phyloP scores from a whole-genome alignment of 148 eudicot species.

The Rhododendron ferrugineum region DNA sequence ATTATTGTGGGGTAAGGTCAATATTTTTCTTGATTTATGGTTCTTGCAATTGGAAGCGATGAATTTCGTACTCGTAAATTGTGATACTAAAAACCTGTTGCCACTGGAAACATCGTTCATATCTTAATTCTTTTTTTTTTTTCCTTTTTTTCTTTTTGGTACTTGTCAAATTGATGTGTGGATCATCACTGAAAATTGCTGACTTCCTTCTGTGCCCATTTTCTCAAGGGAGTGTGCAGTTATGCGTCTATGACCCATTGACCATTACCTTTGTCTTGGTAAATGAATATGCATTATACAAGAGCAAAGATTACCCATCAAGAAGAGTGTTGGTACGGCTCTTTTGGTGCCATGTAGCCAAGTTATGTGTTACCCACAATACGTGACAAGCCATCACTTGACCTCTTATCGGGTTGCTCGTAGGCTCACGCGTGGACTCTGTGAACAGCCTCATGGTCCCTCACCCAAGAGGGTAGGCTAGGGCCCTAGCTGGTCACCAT shows the following conservation, averaged over 20 bases:
- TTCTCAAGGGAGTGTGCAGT: not conserved
- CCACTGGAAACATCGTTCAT: not conserved
- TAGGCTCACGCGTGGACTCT: not conserved
- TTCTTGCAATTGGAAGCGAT: not conserved
- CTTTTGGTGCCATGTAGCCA: not conserved
- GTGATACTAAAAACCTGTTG: not conserved
- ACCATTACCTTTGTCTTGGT: not conserved
- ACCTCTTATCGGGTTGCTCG: not conserved
- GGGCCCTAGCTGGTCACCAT: not conserved
- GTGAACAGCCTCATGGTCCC: not conserved
- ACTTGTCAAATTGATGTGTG: not conserved
- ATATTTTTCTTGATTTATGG: not conserved
- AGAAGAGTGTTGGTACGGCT: not conserved
- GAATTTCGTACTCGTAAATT: not conserved
- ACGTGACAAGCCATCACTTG: not conserved
- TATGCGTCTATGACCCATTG: not conserved
- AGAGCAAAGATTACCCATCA: not conserved
- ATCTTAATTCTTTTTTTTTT: no score
- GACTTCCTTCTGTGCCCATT: not conserved
- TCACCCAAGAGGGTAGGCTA: not conserved
- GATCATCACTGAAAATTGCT: not conserved
- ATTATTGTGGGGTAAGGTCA: slow-evolving; percentile 58
- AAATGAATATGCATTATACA: not conserved
- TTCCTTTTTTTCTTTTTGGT: no score
- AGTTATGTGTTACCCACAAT: not conserved